Base-by-base conservation (phyloP, 768 basidiomycete species). In the Mycena vulgaris region DNA sequence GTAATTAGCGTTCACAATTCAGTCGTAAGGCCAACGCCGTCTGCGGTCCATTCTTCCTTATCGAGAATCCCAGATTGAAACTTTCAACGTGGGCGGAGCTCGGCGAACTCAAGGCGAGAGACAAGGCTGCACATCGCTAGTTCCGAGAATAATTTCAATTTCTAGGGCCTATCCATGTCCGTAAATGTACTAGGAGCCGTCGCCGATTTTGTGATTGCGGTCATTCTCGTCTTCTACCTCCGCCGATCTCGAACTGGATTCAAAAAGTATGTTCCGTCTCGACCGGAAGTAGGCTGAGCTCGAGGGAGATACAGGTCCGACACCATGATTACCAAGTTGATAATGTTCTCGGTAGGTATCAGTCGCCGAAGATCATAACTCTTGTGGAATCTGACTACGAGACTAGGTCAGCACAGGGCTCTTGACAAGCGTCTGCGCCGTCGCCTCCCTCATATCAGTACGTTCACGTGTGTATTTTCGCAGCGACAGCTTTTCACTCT, bases 141-240 rank as follows among this genome's bases (percentile, higher is more conserved):
- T 39, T 69, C 56, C 47, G 42, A 37, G 40, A 69, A 31, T 69
- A 45, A 70, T 60, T 25, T 42, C 45, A 39, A 57, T 60, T 58
- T 55, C n/a, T 63, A 89, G 88, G 83, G 85, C 33, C 79, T 89
- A 33, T 89, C 89, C 5, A 88, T 89, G 83, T 81, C 87, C 53
- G 87, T 90, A 42, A 89, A 90, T 71, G 81, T 87, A 8, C 75
- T 89, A 37, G 87, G 85, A 11, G 88, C 86, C 10, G 81, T 83
- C 19, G 78, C 85, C 19, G 89, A 90, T 72, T 81, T 87, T 35
- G 70, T 85, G 61, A 90, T 90, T 53, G 85, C 88, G 39, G 82
- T 81, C 49, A 81, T 84, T 33, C 78, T 90, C 28, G 87, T 85
- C 73, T 83, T 79, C 70, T 86, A 87, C 74, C 80, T 90, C 16